These are phyloP conservation scores for Akanthomyces lecanii DNA, from an alignment of 2,329 filamentous ascomycete genomes.

Conservation along the genomic window DNA sequence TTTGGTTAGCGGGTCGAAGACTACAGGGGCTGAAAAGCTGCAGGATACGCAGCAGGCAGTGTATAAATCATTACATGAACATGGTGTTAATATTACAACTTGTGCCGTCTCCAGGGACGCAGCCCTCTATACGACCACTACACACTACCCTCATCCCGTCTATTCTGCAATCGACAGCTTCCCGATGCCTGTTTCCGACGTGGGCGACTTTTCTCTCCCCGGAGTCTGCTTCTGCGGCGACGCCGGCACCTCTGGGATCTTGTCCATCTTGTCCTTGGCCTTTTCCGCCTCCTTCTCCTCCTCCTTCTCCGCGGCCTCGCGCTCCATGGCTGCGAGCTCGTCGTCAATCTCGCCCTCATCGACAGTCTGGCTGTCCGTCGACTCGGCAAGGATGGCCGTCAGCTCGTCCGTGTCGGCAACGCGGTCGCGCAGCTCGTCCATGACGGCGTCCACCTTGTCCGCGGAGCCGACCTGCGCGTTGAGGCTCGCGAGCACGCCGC, in stretches of 20 bases:
- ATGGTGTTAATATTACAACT: slow-evolving; percentile 9
- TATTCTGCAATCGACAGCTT: slow-evolving; percentile 27
- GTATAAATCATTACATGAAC: slow-evolving; percentile 1
- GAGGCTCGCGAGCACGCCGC: slow-evolving; percentile 65
- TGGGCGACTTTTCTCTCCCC: slow-evolving; percentile 24
- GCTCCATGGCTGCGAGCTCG: slow-evolving; percentile 74
- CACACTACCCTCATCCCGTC: background rate
- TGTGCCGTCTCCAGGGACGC: background rate
- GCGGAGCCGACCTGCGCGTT: slow-evolving; percentile 74
- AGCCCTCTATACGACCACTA: background rate
- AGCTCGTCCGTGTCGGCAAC: slow-evolving; percentile 83
- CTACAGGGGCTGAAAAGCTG: background rate
- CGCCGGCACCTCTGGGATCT: slow-evolving; percentile 40
- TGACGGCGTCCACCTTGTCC: slow-evolving; percentile 69
- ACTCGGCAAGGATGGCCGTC: slow-evolving; percentile 67
- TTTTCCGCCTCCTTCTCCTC: slow-evolving; percentile 43
- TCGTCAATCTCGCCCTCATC: slow-evolving; percentile 85
- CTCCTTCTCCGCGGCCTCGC: slow-evolving; percentile 50
- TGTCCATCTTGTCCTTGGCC: slow-evolving; percentile 50
- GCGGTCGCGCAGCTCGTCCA: slow-evolving; percentile 72
- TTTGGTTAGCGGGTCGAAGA: background rate
- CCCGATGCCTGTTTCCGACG: slow-evolving; percentile 36
- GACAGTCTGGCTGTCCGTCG: slow-evolving; percentile 43
- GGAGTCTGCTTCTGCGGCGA: slow-evolving; percentile 30
- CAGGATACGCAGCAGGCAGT: background rate